Conservation (phyloP, 2,329 filamentous ascomycete species). For the Diplocarpon mali region DNA sequence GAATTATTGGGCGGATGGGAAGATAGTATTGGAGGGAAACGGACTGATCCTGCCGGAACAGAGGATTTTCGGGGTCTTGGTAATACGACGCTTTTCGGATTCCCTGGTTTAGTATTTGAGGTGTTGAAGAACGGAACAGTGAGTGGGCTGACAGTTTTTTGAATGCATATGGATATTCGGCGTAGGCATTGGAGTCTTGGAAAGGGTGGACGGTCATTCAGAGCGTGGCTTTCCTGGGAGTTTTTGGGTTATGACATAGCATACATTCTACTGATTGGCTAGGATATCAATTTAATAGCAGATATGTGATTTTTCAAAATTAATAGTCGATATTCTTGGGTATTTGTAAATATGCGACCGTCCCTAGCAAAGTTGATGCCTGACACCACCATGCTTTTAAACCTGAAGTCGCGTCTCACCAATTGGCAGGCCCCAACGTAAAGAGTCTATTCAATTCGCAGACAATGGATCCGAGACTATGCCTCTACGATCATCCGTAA, state of each 20-base stretch:
- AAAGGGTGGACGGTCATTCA: not conserved
- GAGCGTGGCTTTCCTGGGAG: not conserved
- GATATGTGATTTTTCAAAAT: not conserved
- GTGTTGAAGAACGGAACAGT: constrained; percentile 87
- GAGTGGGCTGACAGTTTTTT: constrained; percentile 83
- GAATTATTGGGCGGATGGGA: constrained; percentile 77
- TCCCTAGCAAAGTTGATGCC: not conserved
- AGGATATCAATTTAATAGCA: no score
- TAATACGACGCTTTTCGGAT: constrained; percentile 82
- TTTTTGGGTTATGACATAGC: not conserved
- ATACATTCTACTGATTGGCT: no score
- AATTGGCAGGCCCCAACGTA: not conserved
- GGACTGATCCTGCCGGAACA: constrained; percentile 32
- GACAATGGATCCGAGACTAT: constrained; percentile 20
- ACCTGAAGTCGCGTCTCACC: constrained; percentile 8
- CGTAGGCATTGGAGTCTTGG: constrained; percentile 5
- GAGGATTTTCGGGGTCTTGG: constrained; percentile 46
- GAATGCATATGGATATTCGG: constrained; percentile 8
- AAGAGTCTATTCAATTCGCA: not conserved
- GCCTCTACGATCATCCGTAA: constrained; percentile 28
- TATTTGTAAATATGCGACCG: no score
- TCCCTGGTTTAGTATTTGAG: constrained; percentile 90
- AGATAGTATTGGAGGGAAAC: constrained; percentile 44
- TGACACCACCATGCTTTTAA: not conserved
- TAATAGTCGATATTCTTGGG: no score